Percentiles rank a stretch among this genome's conserved stretches.
Evolutionary conservation across 1,139 yeast species (phyloP).

Genomic region (Magnusiomyces suaveolens): DNA sequence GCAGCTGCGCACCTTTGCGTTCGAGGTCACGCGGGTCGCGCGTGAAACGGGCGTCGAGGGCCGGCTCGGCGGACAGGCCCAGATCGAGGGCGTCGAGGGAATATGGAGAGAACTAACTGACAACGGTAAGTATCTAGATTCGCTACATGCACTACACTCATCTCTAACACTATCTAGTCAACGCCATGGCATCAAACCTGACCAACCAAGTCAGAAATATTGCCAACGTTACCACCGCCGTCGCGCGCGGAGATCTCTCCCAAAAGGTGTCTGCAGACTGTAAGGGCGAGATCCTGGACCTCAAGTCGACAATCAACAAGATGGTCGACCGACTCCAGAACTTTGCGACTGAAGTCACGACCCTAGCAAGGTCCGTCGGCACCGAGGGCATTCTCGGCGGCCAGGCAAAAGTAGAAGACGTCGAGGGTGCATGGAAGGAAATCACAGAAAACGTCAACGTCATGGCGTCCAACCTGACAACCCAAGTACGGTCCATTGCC

Average conservation of each 20-base stretch:
- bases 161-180: conserved; percentile 30
- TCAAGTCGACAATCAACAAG: conserved; percentile 69
- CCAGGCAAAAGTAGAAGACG: conserved; percentile 85
- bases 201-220: conserved; percentile 84
- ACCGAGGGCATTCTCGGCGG: conserved; percentile 86
- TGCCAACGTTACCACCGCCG: conserved; percentile 86
- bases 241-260: conserved; percentile 80
- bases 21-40: conserved; percentile 80
- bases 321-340: conserved; percentile 86
- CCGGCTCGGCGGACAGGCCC: conserved; percentile 79
- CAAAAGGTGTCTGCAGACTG: conserved; percentile 84
- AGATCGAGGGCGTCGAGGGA: conserved; percentile 74
- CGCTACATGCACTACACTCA: neutral
- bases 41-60: conserved; percentile 88
- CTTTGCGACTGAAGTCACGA: conserved; percentile 79
- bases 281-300: conserved; percentile 75
- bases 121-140: conserved; percentile 37
- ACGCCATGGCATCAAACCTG: conserved; percentile 81
- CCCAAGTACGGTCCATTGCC: conserved; percentile 83
- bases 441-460: conserved; percentile 81
- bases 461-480: conserved; percentile 83
- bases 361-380: conserved; percentile 80
- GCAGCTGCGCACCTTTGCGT: conserved; percentile 76
- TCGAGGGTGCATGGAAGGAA: conserved; percentile 90
- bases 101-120: conserved; percentile 86